phyloP scores from a whole-genome alignment of 2,329 filamentous ascomycete species.

The Tolypocladium endophyticum region DNA sequence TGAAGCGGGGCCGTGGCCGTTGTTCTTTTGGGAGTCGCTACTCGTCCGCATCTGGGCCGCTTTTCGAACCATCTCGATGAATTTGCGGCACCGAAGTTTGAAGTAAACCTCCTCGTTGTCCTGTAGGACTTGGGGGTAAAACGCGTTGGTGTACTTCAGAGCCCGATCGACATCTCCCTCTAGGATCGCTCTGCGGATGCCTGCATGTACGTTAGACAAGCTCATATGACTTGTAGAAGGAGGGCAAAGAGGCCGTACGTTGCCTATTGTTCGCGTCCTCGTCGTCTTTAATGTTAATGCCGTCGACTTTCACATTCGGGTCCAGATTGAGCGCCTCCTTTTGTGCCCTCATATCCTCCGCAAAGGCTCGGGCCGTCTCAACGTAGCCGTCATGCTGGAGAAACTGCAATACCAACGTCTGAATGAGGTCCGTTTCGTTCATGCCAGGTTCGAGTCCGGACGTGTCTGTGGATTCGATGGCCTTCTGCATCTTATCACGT shows the following conservation, averaged over 20 bases:
- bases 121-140: conserved; percentile 71
- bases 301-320: conserved; percentile 38
- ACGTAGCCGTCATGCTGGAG: conserved; percentile 92
- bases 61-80: conserved; percentile 84
- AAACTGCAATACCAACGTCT: conserved; percentile 75
- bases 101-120: conserved; percentile 82
- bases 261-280: conserved; percentile 79
- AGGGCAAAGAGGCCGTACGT: conserved; percentile 41
- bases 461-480: conserved; percentile 51
- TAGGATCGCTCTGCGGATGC: conserved; percentile 76
- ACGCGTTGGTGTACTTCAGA: conserved; percentile 66
- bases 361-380: conserved; percentile 83
- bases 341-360: conserved; percentile 67
- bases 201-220: conserved; percentile 31
- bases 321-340: conserved; percentile 57
- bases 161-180: conserved; percentile 89
- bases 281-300: conserved; percentile 65
- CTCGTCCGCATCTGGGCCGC: conserved; percentile 53
- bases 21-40: conserved; percentile 30
- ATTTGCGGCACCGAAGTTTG: conserved; percentile 77
- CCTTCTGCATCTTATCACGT: conserved; percentile 43
- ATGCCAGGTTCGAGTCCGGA: conserved; percentile 50
- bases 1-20: conserved; percentile 27
- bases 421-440: conserved; percentile 68
- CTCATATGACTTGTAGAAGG: background rate